Evolutionary conservation across 2,329 filamentous ascomycete species (phyloP).

Genomic region (Canariomyces notabilis): DNA sequence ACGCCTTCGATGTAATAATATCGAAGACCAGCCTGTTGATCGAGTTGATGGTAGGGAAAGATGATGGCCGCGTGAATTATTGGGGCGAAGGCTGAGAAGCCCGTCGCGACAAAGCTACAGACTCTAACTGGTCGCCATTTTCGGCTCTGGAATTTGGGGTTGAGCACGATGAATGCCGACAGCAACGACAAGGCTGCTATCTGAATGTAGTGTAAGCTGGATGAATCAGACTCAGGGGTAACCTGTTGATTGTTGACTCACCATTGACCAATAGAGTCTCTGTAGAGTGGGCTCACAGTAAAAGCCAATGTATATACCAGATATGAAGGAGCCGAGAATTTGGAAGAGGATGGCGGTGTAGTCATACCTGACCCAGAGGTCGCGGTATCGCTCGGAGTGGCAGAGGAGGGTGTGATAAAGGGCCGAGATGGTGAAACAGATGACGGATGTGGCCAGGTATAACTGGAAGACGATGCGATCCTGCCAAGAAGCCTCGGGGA

Average conservation of each 20-base stretch:
- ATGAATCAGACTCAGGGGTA: no score
- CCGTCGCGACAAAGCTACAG: slow-evolving; percentile 34
- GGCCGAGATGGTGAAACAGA: slow-evolving; percentile 36
- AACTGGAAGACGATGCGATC: slow-evolving; percentile 38
- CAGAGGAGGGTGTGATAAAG: slow-evolving; percentile 37
- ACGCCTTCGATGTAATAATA: slow-evolving; percentile 38
- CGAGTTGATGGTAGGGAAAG: slow-evolving; percentile 35
- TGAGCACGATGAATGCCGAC: slow-evolving; percentile 33
- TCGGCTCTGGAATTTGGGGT: slow-evolving; percentile 33
- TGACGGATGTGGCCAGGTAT: slow-evolving; percentile 33
- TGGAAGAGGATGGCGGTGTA: slow-evolving; percentile 35
- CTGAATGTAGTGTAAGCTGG: slow-evolving; percentile 21
- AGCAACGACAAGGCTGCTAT: slow-evolving; percentile 31
- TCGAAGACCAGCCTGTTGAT: slow-evolving; percentile 36
- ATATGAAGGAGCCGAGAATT: slow-evolving; percentile 36
- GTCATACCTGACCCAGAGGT: slow-evolving; percentile 36
- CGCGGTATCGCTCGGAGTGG: slow-evolving; percentile 33
- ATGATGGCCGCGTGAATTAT: slow-evolving; percentile 35
- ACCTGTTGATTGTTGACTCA: no score
- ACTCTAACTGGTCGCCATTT: slow-evolving; percentile 34
- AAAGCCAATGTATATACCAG: slow-evolving; percentile 37
- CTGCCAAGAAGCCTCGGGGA: slow-evolving; percentile 29
- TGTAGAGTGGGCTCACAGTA: slow-evolving; percentile 34
- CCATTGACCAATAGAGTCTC: slow-evolving; percentile 33
- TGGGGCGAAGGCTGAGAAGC: slow-evolving; percentile 35